Conservation (phyloP, 106 monocot species). For the Dioscorea alata region DNA sequence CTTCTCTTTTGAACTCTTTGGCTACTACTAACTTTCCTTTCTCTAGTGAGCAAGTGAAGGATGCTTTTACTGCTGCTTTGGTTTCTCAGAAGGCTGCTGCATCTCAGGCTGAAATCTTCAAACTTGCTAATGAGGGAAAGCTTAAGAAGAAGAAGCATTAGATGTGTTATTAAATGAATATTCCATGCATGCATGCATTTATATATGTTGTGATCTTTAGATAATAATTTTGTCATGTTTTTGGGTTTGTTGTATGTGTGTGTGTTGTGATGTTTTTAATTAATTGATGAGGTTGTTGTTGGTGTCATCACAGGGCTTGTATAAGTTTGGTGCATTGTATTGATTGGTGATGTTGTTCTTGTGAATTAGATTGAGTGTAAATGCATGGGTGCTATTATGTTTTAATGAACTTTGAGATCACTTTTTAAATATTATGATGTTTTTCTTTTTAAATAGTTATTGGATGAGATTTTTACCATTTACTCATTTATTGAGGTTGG, state of each 20-base stretch:
- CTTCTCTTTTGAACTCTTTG: conserved; percentile 72
- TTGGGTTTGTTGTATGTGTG: not conserved
- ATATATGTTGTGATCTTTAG: not conserved
- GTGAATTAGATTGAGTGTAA: no score
- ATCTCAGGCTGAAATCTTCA: conserved; percentile 54
- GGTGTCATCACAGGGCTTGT: no score
- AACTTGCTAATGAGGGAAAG: conserved; percentile 53
- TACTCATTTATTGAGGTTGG: no score
- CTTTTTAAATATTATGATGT: no score
- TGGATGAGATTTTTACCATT: no score
- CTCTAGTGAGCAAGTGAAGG: conserved; percentile 56
- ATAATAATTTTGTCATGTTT: not conserved
- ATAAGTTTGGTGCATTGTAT: no score
- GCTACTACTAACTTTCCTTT: conserved; percentile 40
- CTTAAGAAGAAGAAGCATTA: conserved; percentile 14
- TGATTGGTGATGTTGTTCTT: no score
- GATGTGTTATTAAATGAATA: not conserved
- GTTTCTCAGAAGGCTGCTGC: conserved; percentile 36
- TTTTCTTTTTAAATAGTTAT: no score
- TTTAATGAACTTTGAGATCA: no score
- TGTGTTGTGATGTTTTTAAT: not conserved
- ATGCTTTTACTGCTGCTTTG: conserved; percentile 36
- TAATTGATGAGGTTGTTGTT: no score
- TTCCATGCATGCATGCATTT: not conserved
- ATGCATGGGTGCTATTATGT: no score